Evolutionary conservation across 1,139 yeast species (phyloP), one percentile per base, ranked within the genome.

Genomic region (Suhomyces taliae): DNA sequence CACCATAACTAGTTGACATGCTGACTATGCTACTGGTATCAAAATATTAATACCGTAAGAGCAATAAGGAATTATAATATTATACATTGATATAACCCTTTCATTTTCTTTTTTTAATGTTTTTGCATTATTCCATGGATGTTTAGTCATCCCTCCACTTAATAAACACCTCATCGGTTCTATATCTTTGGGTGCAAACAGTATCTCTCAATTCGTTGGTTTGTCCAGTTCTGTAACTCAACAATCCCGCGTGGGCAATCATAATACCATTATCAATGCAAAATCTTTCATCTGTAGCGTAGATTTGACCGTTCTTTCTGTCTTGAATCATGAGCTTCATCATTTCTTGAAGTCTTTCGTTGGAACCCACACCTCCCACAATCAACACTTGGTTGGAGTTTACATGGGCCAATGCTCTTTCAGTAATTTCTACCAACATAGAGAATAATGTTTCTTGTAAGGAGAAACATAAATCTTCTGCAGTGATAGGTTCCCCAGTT

Each of bases 331-430:
- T 95, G 40, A 80, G 70, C 32, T 80, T 88, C 99, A 93, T 93
- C 99, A 95, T 95, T 57, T 89, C 86, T 63, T 93, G 99, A 49
- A 93, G 69, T 51, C 99, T 69, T 55, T 84, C 86, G 61, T 93
- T 93, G 55, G 96, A 90, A 0, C 99, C 99, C 12, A 93, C 99
- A 15, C 99, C 99, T 8, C 99, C 99, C 4, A 93, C 99, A 47
- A 93, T 90, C 46, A 93, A 73, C 14, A 93, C 99, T 62, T 91
- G 96, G 52, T 81, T 80, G 19, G 95, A 81, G 56, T 87, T 87
- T 4, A 93, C 98, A 61, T 93, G 99, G 0, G 99, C 99, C 95
- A 93, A 87, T 1, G 99, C 99, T 40, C 99, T 76, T 64, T 93
- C 99, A 0, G 99, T 93, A 57, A 93, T 93, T 67, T 93, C 99